Evolutionary conservation across 2,329 filamentous ascomycete genomes (phyloP).

Genomic region (Fusarium sarcochroum): DNA sequence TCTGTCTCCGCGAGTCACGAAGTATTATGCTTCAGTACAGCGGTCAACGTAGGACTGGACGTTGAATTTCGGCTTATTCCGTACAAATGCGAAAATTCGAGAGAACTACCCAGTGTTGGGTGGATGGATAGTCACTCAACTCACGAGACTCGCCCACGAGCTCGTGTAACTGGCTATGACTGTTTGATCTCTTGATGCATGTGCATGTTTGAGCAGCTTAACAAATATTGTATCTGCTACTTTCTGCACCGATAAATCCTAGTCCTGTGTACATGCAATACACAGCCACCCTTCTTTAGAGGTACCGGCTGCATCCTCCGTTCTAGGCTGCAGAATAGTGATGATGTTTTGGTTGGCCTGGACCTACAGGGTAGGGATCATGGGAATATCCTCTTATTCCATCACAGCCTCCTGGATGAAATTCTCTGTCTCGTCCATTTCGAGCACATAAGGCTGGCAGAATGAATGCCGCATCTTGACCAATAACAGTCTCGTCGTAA

Average conservation of each 20-base stretch:
- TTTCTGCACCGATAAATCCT: not conserved
- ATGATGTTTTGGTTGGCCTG: too few species aligned
- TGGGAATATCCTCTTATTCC: too few species aligned
- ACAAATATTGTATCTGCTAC: too few species aligned
- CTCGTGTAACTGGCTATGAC: slow-evolving; percentile 11
- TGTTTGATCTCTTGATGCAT: not conserved
- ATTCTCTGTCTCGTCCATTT: not conserved
- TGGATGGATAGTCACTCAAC: slow-evolving; percentile 14
- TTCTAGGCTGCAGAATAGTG: too few species aligned
- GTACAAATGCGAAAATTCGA: not conserved
- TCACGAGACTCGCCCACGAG: slow-evolving; percentile 36
- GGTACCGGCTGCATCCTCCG: too few species aligned
- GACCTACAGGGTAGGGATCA: too few species aligned
- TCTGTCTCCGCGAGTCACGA: slow-evolving; percentile 21
- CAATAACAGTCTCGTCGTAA: slow-evolving; percentile 29
- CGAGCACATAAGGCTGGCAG: not conserved
- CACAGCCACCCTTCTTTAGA: too few species aligned
- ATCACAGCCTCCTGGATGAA: too few species aligned
- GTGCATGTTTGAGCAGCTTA: too few species aligned
- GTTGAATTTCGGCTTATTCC: not conserved
- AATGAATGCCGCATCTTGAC: not conserved
- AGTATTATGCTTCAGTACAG: not conserved
- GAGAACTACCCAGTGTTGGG: not conserved
- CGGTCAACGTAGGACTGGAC: slow-evolving; percentile 4
- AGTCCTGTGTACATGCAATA: too few species aligned